Evolutionary conservation across 179 eudicot species (phyloP).

Genomic region (Drosera spatulata): DNA sequence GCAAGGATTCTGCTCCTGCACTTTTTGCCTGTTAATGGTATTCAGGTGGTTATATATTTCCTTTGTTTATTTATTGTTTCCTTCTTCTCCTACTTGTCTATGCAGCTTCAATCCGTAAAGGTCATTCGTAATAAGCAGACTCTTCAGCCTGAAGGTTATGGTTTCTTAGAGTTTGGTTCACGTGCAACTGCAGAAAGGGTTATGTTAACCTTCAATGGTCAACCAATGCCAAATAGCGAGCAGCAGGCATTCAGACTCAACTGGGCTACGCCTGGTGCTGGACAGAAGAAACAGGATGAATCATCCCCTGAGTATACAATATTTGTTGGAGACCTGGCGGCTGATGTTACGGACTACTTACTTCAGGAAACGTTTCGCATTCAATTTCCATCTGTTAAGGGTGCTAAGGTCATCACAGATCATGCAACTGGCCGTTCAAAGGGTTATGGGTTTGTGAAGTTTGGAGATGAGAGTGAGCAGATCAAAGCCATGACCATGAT

Average conservation of each 20-base stretch:
- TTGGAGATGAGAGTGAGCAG: constrained; percentile 81
- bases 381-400: constrained; percentile 68
- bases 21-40: not conserved
- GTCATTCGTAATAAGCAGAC: constrained; percentile 83
- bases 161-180: constrained; percentile 62
- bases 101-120: constrained; percentile 58
- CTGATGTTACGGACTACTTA: constrained; percentile 66
- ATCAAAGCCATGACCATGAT: constrained; percentile 71
- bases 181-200: constrained; percentile 80
- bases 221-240: constrained; percentile 65
- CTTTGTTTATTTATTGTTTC: not conserved
- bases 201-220: constrained; percentile 51
- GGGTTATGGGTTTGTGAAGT: constrained; percentile 92
- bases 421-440: constrained; percentile 69
- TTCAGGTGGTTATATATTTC: not conserved
- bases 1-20: too few relatives aligned
- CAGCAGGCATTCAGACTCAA: constrained; percentile 64
- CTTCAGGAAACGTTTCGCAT: constrained; percentile 64
- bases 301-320: constrained; percentile 54
- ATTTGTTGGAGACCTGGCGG: constrained; percentile 87
- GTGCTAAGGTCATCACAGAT: constrained; percentile 86
- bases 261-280: constrained; percentile 81
- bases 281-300: constrained; percentile 60
- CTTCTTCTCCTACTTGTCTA: not conserved
- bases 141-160: constrained; percentile 76